Conservation (phyloP, 2,329 filamentous ascomycete genomes). For the Phyllosticta citriasiana region DNA sequence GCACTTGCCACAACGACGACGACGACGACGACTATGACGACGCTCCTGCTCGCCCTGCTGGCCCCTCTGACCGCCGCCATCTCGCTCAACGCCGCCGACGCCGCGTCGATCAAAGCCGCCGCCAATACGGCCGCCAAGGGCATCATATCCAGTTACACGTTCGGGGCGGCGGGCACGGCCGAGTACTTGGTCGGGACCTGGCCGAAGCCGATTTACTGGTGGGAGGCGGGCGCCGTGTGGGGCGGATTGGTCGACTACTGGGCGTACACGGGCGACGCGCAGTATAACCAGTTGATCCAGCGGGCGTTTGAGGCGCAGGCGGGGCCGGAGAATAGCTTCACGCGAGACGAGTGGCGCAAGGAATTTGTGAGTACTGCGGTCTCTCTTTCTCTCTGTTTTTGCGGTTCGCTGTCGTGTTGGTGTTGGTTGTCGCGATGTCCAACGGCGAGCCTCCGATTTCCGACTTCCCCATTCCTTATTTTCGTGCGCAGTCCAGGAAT, state of each 20-base stretch:
- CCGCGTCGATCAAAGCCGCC: conserved; percentile 1
- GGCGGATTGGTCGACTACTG: conserved; percentile 31
- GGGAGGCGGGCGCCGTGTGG: conserved; percentile 33
- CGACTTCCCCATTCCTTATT: conserved; percentile 28
- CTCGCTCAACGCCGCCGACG: not conserved
- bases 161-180: not conserved
- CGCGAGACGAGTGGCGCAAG: conserved; percentile 30
- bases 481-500: too few species aligned
- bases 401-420: too few species aligned
- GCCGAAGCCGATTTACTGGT: conserved; percentile 34
- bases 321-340: conserved; percentile 63
- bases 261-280: conserved; percentile 31
- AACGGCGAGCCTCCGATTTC: conserved; percentile 25
- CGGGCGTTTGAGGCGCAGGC: conserved; percentile 63
- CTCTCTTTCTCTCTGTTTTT: not conserved
- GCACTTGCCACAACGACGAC: too few species aligned
- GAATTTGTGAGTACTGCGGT: conserved; percentile 18
- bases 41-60: not conserved
- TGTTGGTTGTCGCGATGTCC: too few species aligned
- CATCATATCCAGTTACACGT: conserved; percentile 3
- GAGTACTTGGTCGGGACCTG: conserved; percentile 41
- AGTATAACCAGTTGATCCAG: conserved; percentile 27
- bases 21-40: too few species aligned
- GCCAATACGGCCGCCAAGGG: conserved; percentile 2
- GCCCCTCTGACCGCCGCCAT: not conserved